These are phyloP conservation scores for Candida fluviatilis DNA, from an alignment of 805 yeast species.

Conservation along the genomic window DNA sequence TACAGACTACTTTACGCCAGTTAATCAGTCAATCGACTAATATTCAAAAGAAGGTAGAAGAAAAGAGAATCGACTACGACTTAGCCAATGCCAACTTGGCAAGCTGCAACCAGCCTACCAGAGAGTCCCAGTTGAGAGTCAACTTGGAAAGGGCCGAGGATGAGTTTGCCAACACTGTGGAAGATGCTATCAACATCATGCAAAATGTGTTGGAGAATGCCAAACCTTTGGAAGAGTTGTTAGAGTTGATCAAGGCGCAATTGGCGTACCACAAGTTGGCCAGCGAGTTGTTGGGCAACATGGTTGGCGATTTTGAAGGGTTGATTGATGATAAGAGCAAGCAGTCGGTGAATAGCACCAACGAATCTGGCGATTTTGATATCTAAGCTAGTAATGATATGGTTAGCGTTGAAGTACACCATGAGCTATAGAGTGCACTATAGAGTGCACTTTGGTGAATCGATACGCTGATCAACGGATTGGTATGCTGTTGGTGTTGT, in stretches of 20 bases:
- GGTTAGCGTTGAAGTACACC: conserved; percentile 1
- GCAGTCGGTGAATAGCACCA: conserved; percentile 11
- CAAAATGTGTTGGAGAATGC: conserved; percentile 73
- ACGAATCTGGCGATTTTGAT: conserved; percentile 33
- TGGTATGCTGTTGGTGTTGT: neutral
- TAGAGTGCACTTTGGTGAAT: neutral
- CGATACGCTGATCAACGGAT: neutral
- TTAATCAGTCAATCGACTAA: conserved; percentile 59
- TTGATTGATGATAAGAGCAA: conserved; percentile 46
- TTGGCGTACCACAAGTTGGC: conserved; percentile 78
- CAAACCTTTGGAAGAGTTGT: conserved; percentile 61
- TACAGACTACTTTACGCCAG: conserved; percentile 57
- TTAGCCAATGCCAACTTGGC: conserved; percentile 56
- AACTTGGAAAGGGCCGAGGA: conserved; percentile 83
- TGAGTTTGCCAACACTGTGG: conserved; percentile 84
- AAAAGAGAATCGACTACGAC: conserved; percentile 75
- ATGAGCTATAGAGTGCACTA: neutral
- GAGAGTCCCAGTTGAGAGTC: conserved; percentile 69
- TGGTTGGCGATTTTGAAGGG: conserved; percentile 60
- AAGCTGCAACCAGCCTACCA: conserved; percentile 39
- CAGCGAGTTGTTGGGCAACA: conserved; percentile 56
- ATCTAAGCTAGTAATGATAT: too few relatives aligned
- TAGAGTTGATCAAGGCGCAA: conserved; percentile 73
- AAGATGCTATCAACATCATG: conserved; percentile 81
- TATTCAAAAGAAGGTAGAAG: conserved; percentile 71